Base-by-base conservation (phyloP, 176 grass and related monocot species). In the Neostapfia colusana region DNA sequence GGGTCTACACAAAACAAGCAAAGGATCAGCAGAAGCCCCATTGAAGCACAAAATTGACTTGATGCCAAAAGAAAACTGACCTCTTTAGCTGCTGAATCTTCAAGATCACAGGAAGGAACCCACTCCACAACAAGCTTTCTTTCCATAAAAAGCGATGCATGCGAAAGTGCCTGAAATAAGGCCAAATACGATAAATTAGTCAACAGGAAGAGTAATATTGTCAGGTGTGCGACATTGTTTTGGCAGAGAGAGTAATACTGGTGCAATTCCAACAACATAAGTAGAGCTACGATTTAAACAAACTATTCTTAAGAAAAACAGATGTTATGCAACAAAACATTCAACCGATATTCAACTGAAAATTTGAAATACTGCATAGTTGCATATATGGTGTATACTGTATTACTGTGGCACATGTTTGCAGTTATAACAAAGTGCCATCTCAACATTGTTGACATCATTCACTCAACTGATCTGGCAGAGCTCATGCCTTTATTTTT, bases 21-120 rank as follows among this genome's bases (percentile, higher is more conserved):
- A 75, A 72, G 11, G 13, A 42, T 79, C 51, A 89, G 43, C 69
- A 69, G 11, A 76, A 72, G 40, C 13, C 66, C 60, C 39, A 58
- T 42, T 40, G 37, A 72, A 23, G 70, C 76, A 80, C 16, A 58
- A 62, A 88, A 80, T 31, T 38, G 4, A 20, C n/a, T 23, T 41
- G 27, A 63, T 87, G 61, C 20, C 58, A 50, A 60, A 63, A 83
- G 65, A 72, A 62, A 73, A 63, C 78, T 75, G 28, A 95, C 95
- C 91, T 99, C 87, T 80, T 81, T 76, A 63, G 68, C 75, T 85
- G 91, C 76, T 68, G 74, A 44, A 50, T 95, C 87, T 89, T 99
- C 96, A 63, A 99, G 96, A 83, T 99, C 92, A 72, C 87, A 82
- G 69, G 96, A 90, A 86, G 85, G 87, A 69, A 99, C 80, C 96